Evolutionary conservation across 2,329 filamentous ascomycete genomes (phyloP), one percentile per base, ranked within the genome.

Genomic region (Ascomycota sp.): DNA sequence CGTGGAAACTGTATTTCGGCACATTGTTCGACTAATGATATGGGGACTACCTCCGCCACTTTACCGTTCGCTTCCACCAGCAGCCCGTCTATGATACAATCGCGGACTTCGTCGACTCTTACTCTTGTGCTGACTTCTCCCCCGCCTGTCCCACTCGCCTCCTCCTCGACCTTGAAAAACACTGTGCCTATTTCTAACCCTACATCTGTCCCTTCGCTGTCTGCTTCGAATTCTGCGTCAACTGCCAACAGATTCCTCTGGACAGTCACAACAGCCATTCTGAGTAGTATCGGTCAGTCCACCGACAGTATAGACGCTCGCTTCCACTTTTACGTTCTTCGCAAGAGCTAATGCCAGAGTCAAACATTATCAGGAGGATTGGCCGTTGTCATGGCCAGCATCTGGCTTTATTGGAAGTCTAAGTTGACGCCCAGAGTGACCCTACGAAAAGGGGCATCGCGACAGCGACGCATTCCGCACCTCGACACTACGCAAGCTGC

Each of bases 1-100:
- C 22, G 31, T 35, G 12, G 36, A 43, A 23, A 40, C 35, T 7
- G 29, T 41, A 21, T 32, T 37, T 13, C 36, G 38, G 7, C 35
- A 36, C 23, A 23, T 17, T 10, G 20, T 21, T 2, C 28, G 20
- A 19, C 26, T 6, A 15, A 27, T n/a, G 26, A n/a, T 3, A 8
- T 4, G 26, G 7, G 4, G 17, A 20, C 26, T 5, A 9, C 26
- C 7, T 20, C 13, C 10, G 10, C 26, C 17, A 20, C 13, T 4
- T 19, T 7, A 7, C 9, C 17, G 11, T 17, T 10, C 26, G 9
- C 11, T 19, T 17, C 11, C 8, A 17, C 25, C 8, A 7, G 25
- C 15, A 17, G 15, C 15, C 15, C 15, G 15, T 17, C 15, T 4
- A 17, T 17, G 15, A 17, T 4, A 17, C 15, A 17, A 17, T 17